Percentiles rank a stretch among this genome's conserved stretches.
These are phyloP conservation scores for Saitozyma sp. DNA, from an alignment of 768 basidiomycete genomes.

Conservation along the genomic window DNA sequence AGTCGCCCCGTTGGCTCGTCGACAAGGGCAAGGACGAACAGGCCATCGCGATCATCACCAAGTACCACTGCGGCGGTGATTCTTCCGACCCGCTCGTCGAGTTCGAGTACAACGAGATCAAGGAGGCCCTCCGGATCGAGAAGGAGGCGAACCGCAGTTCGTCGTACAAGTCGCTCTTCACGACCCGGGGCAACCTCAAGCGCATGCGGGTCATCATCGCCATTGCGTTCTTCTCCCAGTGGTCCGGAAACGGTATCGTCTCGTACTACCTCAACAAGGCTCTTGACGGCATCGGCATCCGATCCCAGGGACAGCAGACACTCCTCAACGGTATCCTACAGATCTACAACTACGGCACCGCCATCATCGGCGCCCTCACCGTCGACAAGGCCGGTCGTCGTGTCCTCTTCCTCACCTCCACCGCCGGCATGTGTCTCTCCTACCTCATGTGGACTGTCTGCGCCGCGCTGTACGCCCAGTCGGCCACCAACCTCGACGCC, in stretches of 20 bases:
- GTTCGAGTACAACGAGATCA: conserved; percentile 58
- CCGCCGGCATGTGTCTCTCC: conserved; percentile 22
- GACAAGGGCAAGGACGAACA: conserved; percentile 55
- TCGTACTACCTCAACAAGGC: conserved; percentile 45
- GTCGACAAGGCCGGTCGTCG: conserved; percentile 48
- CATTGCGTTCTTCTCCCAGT: conserved; percentile 48
- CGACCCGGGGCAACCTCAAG: conserved; percentile 23
- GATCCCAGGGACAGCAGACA: conserved; percentile 16
- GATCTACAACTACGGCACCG: conserved; percentile 30
- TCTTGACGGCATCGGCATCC: conserved; percentile 46
- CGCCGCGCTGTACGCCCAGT: conserved; percentile 35
- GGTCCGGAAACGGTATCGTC: conserved; percentile 49
- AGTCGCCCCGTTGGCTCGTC: conserved; percentile 60
- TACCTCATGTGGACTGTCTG: conserved; percentile 32
- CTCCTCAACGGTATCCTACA: conserved; percentile 37
- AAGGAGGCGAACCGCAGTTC: conserved; percentile 23
- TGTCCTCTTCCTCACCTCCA: conserved; percentile 31
- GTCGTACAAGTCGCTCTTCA: conserved; percentile 28
- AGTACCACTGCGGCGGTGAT: conserved; percentile 43
- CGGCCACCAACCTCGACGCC: conserved; percentile 20
- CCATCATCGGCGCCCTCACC: conserved; percentile 26
- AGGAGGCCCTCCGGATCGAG: conserved; percentile 34
- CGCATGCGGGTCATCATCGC: conserved; percentile 34
- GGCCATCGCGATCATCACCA: conserved; percentile 23
- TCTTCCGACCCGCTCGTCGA: conserved; percentile 34